A percentile compares a stretch with the other conserved stretches of the same genome.
Evolutionary conservation across 2,329 filamentous ascomycete species (phyloP).

Genomic region (Clarireedia homoeocarpa): DNA sequence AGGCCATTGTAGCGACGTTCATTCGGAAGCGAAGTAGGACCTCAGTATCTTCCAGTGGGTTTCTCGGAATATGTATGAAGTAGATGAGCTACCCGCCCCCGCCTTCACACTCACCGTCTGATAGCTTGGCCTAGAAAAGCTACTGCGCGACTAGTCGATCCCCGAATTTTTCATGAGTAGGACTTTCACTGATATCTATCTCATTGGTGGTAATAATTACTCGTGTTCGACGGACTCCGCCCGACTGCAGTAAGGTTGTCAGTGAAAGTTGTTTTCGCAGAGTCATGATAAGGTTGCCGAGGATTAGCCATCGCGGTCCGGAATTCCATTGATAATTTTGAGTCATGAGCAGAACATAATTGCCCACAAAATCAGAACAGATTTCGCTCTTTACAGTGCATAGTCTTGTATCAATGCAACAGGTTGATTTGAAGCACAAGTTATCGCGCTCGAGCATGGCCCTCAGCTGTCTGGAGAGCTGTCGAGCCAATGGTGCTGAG

Average conservation of each 20-base stretch:
- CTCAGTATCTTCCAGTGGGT: too few relatives aligned
- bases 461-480: too few relatives aligned
- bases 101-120: background rate
- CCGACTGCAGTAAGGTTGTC: background rate
- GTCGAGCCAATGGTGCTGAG: too few relatives aligned
- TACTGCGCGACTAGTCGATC: background rate
- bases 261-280: background rate
- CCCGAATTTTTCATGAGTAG: background rate
- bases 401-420: too few relatives aligned
- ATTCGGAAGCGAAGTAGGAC: too few relatives aligned
- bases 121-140: background rate
- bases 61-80: background rate
- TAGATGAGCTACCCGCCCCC: background rate
- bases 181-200: background rate
- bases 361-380: too few relatives aligned
- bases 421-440: too few relatives aligned
- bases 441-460: too few relatives aligned
- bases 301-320: background rate
- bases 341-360: too few relatives aligned
- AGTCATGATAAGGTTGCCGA: background rate
- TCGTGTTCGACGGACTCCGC: background rate
- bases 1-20: too few relatives aligned
- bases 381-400: too few relatives aligned
- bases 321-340: too few relatives aligned
- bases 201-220: background rate